Base-by-base conservation (phyloP, 139 green algal genomes). In the Closterium sp. region DNA sequence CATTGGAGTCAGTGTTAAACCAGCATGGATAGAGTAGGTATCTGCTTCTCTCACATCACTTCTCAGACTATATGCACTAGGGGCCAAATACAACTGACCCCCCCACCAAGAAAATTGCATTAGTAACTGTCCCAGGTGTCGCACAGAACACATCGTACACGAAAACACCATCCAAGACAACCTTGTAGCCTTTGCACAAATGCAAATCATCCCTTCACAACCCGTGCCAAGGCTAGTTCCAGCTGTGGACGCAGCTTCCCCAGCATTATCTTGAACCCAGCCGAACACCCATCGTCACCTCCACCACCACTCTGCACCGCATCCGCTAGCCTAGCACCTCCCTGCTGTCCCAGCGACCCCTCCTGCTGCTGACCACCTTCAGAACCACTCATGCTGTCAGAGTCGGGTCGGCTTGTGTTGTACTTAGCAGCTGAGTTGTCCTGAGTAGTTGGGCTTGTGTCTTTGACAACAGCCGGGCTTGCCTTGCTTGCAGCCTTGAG, bases 221-320 rank as follows among this genome's bases (percentile, higher is more conserved):
- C 19, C 17, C 62, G 62, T 79, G 62, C 62, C 62, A 89, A 93
- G n/a, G 79, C 79, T 11, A 62, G 17, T 29, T 70, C 85, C 22
- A 93, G n/a, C 32, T 88, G 87, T 10, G 91, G 87, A 7, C 31
- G 2, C 28, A 93, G 31, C 91, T 93, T 93, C 21, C 21, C 86
- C 79, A 93, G 88, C 31, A 93, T 34, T 28, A 93, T 86, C 38
- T 91, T 93, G 86, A 93, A 93, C 13, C 91, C 91, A 22, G 34
- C 91, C 38, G 91, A 93, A 86, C 32, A 38, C 88, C 29, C 34
- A 22, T 28, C 29, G 24, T 86, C 29, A 32, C 30, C 38, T 17
- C 38, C 91, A 29, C 27, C 90, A 50, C 28, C 85, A 9, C 29
- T 34, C 2, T 86, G 29, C 86, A 50, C 11, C 86, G 11, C 29